Evolutionary conservation across 164 flowering plant genomes (phyloP).

Genomic region (Amborella trichopoda): DNA sequence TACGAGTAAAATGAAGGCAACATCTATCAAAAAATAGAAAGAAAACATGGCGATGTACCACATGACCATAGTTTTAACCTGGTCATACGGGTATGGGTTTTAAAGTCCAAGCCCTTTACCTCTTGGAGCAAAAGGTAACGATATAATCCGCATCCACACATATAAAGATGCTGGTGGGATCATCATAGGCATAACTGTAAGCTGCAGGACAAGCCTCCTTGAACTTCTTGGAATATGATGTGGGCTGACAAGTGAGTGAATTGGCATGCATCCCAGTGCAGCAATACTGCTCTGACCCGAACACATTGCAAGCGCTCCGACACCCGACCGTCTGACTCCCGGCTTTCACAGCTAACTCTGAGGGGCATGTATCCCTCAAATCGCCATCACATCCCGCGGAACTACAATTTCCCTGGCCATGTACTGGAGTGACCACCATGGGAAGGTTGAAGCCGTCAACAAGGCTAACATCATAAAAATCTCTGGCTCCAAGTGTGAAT

Average conservation of each 20-base stretch:
- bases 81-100: too few relatives aligned
- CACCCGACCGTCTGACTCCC: constrained; percentile 46
- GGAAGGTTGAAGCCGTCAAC: constrained; percentile 92
- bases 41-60: too few relatives aligned
- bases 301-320: constrained; percentile 86
- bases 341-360: constrained; percentile 45
- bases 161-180: constrained; percentile 70
- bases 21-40: too few relatives aligned
- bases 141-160: constrained; percentile 66
- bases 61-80: too few relatives aligned
- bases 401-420: constrained; percentile 68
- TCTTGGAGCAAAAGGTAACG: constrained; percentile 56
- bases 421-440: constrained; percentile 35
- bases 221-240: constrained; percentile 65
- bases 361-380: constrained; percentile 47
- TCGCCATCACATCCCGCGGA: constrained; percentile 67
- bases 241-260: constrained; percentile 44
- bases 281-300: constrained; percentile 71
- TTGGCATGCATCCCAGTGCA: constrained; percentile 61
- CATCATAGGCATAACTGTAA: constrained; percentile 90
- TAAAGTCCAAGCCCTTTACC: too few relatives aligned
- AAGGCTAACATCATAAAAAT: constrained; percentile 90
- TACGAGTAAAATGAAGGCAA: too few relatives aligned
- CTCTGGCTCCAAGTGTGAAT: constrained; percentile 50
- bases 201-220: constrained; percentile 76